phyloP scores from a whole-genome alignment of 2,329 filamentous ascomycete species.

The Dichotomopilus funicola region DNA sequence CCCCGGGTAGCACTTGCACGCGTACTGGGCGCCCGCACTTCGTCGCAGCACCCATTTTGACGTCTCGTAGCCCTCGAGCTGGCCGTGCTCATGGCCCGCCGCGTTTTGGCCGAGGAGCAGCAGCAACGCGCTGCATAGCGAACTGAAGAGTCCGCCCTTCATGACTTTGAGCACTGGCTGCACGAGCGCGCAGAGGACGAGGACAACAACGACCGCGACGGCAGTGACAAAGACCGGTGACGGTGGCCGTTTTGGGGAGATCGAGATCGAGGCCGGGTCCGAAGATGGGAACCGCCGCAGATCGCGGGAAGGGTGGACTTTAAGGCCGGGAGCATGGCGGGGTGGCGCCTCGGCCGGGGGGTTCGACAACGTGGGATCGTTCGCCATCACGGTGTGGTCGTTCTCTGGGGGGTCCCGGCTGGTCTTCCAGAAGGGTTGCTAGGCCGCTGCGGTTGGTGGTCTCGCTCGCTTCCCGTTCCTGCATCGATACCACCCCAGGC shows the following conservation, averaged over 20 bases:
- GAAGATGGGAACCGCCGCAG: not conserved
- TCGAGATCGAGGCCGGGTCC: not conserved
- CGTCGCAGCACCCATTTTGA: slow-evolving; percentile 13
- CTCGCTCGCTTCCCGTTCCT: slow-evolving; percentile 1
- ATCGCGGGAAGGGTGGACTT: not conserved
- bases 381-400: too few species aligned
- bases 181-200: not conserved
- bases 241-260: too few species aligned
- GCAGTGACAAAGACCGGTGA: too few species aligned
- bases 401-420: too few species aligned
- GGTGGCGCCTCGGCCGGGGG: not conserved
- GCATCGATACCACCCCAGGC: slow-evolving; percentile 6
- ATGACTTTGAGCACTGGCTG: slow-evolving; percentile 9
- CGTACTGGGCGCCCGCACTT: slow-evolving; percentile 19
- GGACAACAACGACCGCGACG: too few species aligned
- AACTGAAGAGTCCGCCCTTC: slow-evolving; percentile 12
- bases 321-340: not conserved
- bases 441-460: not conserved
- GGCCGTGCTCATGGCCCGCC: not conserved
- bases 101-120: slow-evolving; percentile 14
- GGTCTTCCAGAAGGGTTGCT: not conserved
- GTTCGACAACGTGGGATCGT: not conserved
- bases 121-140: slow-evolving; percentile 15
- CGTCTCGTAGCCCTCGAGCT: not conserved
- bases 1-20: slow-evolving; percentile 26